Evolutionary conservation across 2,329 filamentous ascomycete species (phyloP).

Genomic region (Clarireedia sp.): DNA sequence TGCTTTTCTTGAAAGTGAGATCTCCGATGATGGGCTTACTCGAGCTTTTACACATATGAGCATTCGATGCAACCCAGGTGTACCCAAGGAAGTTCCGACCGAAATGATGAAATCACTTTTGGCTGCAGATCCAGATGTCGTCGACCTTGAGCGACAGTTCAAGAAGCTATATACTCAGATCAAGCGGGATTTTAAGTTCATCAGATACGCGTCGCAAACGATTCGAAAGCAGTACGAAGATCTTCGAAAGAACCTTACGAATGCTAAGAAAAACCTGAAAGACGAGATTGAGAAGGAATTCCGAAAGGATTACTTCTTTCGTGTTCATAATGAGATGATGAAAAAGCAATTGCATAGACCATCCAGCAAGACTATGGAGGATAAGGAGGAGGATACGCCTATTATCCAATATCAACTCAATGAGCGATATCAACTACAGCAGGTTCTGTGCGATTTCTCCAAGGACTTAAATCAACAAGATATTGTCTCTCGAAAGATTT

Average conservation of each 20-base stretch:
- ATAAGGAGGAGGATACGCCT: slow-evolving; percentile 7
- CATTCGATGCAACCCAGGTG: slow-evolving; percentile 12
- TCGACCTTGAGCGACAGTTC: slow-evolving; percentile 11
- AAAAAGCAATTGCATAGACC: slow-evolving; percentile 14
- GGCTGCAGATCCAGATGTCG: slow-evolving; percentile 5
- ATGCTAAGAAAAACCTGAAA: slow-evolving; percentile 12
- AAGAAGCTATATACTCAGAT: slow-evolving; percentile 8
- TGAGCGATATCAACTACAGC: slow-evolving; percentile 14
- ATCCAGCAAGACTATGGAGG: slow-evolving; percentile 1
- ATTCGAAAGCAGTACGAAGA: slow-evolving; percentile 8
- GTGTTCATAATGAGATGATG: slow-evolving; percentile 16
- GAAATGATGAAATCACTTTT: slow-evolving; percentile 10
- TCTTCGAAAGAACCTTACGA: slow-evolving; percentile 10
- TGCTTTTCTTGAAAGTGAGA: slow-evolving; percentile 14
- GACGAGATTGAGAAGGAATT: slow-evolving; percentile 3
- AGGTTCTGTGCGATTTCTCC: slow-evolving; percentile 16
- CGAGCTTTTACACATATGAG: slow-evolving; percentile 17
- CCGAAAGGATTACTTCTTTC: slow-evolving; percentile 16
- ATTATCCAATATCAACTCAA: slow-evolving; percentile 16
- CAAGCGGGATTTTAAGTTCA: slow-evolving; percentile 12
- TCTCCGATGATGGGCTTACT: slow-evolving; percentile 11
- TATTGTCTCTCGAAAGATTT: slow-evolving; percentile 3
- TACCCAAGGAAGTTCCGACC: slow-evolving; percentile 9
- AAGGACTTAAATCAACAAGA: slow-evolving; percentile 11
- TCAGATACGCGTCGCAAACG: slow-evolving; percentile 10